Conservation (phyloP, 169 alveolate species). For the Plasmodium gallinaceum region DNA sequence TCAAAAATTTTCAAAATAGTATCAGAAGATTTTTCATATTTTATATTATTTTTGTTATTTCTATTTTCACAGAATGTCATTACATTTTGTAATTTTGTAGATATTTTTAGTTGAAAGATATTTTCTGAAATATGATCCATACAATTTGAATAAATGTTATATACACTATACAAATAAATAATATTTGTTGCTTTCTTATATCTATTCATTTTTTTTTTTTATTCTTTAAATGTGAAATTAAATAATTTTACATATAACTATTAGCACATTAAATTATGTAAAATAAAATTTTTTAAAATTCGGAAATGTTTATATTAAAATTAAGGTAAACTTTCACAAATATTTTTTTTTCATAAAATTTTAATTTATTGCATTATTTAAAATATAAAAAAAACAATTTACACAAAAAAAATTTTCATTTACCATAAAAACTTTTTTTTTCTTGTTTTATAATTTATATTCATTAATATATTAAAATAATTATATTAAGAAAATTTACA, state of each 20-base stretch:
- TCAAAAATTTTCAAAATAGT: no score
- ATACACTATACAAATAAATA: slow-evolving; percentile 17
- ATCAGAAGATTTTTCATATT: background rate
- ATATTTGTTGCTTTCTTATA: slow-evolving; percentile 9
- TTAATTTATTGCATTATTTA: no score
- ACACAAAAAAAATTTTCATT: background rate
- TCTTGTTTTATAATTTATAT: background rate
- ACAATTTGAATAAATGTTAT: slow-evolving; percentile 2
- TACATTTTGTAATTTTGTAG: slow-evolving; percentile 19
- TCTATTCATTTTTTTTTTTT: slow-evolving; percentile 18
- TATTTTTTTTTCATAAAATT: no score
- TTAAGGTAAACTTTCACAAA: no score
- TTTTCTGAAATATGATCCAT: background rate
- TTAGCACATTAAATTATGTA: background rate
- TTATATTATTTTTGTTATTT: background rate
- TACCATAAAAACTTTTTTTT: background rate
- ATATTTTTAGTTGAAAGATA: background rate
- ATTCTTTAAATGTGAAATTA: background rate
- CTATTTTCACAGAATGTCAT: slow-evolving; percentile 32
- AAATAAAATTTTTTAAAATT: background rate
- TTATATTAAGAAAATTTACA: background rate
- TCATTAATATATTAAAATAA: background rate
- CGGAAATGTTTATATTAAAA: no score
- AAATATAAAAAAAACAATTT: background rate
- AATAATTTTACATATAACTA: background rate